Conservation (phyloP, 352 stramenopile genomes). For the Phytopythium aichiense region DNA sequence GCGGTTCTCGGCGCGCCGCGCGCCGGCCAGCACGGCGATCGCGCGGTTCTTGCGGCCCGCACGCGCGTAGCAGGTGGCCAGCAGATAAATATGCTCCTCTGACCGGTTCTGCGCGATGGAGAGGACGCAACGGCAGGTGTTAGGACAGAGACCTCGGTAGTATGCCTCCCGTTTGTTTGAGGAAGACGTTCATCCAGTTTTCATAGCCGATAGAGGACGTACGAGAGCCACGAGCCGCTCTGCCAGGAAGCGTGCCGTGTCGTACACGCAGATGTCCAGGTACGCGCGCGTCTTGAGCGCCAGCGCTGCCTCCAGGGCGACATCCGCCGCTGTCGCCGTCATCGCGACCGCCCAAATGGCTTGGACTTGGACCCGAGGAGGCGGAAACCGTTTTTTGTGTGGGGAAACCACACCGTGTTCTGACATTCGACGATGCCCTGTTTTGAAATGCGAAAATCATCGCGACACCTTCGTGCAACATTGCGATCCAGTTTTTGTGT, state of each 20-base stretch:
- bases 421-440: background rate
- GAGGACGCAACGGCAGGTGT: conserved; percentile 7
- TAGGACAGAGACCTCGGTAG: background rate
- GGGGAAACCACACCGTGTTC: background rate
- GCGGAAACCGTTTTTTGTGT: background rate
- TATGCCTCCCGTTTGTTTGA: conserved; percentile 5
- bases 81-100: conserved; percentile 48
- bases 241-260: conserved; percentile 76
- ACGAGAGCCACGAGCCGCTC: conserved; percentile 81
- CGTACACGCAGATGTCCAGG: conserved; percentile 48
- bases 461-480: background rate
- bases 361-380: background rate
- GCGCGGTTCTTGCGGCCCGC: conserved; percentile 47
- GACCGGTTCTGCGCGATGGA: conserved; percentile 30
- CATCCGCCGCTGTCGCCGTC: conserved; percentile 8
- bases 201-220: conserved; percentile 10
- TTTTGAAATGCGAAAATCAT: background rate
- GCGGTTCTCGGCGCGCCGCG: conserved; percentile 42
- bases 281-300: conserved; percentile 44
- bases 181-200: background rate
- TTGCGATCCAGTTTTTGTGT: background rate
- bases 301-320: conserved; percentile 47
- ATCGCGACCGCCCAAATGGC: conserved; percentile 14
- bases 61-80: conserved; percentile 69
- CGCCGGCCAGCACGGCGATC: conserved; percentile 48